Percentiles rank a stretch among this genome's conserved stretches.
These are phyloP conservation scores for Albifimbria verrucaria DNA, from an alignment of 2,329 filamentous ascomycete species.

Conservation along the genomic window DNA sequence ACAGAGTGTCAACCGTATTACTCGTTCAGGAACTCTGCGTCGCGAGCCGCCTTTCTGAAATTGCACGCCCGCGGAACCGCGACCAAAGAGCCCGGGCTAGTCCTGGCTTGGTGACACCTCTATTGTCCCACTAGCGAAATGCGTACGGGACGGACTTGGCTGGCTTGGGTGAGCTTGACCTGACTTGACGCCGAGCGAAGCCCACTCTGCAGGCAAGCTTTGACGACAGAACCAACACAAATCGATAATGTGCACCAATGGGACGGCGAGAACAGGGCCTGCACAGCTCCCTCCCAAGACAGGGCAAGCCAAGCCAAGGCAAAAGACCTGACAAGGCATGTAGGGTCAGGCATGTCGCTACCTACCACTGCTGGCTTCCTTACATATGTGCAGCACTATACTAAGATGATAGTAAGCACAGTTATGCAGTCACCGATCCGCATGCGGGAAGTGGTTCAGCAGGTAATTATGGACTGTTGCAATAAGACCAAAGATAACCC, in stretches of 20 bases:
- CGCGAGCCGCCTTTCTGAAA: not conserved
- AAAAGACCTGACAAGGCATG: not conserved
- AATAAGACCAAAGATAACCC: no score
- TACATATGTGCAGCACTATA: no score
- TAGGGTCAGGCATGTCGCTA: not conserved
- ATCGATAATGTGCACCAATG: no score
- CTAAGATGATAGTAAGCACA: not conserved
- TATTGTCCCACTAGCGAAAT: not conserved
- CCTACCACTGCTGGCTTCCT: no score
- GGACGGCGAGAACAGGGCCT: no score
- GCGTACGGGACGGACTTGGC: no score
- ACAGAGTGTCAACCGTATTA: no score
- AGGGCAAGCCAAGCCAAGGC: not conserved
- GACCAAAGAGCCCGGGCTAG: not conserved
- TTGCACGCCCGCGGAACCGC: not conserved
- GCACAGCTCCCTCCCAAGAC: not conserved
- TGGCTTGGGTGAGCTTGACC: no score
- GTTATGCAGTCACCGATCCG: not conserved
- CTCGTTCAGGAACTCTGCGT: not conserved
- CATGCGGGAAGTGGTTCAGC: no score
- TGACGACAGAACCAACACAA: slow-evolving; percentile 10
- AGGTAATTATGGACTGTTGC: no score
- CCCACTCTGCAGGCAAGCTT: slow-evolving; percentile 5
- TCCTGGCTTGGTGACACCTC: not conserved
- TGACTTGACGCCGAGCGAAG: no score